Percentiles rank a stretch among this genome's conserved stretches.
Evolutionary conservation across 1,139 yeast genomes (phyloP).

Genomic region (Pichia sp.): DNA sequence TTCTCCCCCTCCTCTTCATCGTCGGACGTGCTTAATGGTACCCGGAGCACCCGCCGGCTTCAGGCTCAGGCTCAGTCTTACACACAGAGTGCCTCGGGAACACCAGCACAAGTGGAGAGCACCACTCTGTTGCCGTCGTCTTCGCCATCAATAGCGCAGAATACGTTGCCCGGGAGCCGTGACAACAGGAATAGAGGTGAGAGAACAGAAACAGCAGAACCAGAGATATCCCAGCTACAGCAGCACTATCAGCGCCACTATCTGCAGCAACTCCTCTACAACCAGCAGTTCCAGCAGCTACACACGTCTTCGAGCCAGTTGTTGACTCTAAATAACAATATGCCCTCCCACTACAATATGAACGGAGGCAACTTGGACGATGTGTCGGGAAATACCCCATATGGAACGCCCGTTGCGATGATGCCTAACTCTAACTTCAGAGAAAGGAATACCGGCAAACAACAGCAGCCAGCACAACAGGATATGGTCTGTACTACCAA

Average conservation of each 20-base stretch:
- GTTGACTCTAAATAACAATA: neutral
- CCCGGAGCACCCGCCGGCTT: neutral
- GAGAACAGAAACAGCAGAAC: neutral
- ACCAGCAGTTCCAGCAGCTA: conserved; percentile 1
- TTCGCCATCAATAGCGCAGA: neutral
- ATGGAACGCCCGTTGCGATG: neutral
- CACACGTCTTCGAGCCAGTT: neutral
- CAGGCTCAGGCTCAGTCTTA: neutral
- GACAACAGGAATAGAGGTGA: neutral
- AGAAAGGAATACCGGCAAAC: neutral
- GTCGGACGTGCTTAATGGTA: neutral
- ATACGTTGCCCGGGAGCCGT: neutral
- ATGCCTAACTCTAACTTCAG: neutral
- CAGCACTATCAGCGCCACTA: conserved; percentile 2
- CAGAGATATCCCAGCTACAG: neutral
- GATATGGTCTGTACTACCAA: neutral
- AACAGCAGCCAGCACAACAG: neutral
- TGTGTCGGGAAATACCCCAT: neutral
- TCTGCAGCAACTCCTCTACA: neutral
- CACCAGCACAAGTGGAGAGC: neutral
- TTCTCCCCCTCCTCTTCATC: neutral
- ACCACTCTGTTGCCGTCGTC: neutral
- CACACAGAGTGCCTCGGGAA: no score
- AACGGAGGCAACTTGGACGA: no score
- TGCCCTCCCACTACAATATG: neutral